Conservation (phyloP, 73 alveolate species). For the Symbiodinium natans region DNA sequence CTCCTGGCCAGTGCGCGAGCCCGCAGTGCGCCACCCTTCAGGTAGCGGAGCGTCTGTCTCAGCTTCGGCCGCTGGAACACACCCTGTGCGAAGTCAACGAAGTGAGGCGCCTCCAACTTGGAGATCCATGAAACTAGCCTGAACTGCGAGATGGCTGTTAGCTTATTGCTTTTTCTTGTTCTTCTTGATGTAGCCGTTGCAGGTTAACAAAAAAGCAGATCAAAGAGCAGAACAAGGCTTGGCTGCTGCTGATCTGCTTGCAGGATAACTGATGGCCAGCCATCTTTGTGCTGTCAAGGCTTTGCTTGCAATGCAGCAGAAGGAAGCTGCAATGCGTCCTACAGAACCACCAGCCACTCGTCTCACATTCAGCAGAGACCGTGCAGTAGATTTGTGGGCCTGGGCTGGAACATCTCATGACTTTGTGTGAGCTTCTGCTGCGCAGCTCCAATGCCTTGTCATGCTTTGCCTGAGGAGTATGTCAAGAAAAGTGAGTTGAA, state of each 20-base stretch:
- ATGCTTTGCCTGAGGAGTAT: background rate
- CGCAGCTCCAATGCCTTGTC: too few relatives aligned
- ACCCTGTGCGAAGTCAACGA: background rate
- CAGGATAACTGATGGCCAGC: background rate
- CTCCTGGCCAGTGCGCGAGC: too few relatives aligned
- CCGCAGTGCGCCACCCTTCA: too few relatives aligned
- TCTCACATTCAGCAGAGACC: too few relatives aligned
- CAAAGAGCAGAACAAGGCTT: slow-evolving; percentile 15
- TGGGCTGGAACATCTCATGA: background rate
- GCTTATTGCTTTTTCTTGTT: background rate
- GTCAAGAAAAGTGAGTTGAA: background rate
- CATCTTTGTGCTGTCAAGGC: background rate
- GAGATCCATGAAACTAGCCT: too few relatives aligned
- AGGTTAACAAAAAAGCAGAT: background rate
- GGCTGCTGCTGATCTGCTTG: too few relatives aligned
- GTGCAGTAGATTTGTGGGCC: too few relatives aligned
- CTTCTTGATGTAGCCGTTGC: background rate
- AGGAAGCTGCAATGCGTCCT: background rate
- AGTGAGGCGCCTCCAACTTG: background rate
- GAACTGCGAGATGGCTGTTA: too few relatives aligned
- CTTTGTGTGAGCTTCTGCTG: too few relatives aligned
- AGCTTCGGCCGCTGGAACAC: slow-evolving; percentile 12
- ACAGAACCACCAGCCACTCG: background rate
- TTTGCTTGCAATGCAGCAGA: background rate
- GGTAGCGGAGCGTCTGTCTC: background rate